These are phyloP conservation scores for Cercophora samala DNA, from an alignment of 495 filamentous ascomycete genomes.

Conservation along the genomic window DNA sequence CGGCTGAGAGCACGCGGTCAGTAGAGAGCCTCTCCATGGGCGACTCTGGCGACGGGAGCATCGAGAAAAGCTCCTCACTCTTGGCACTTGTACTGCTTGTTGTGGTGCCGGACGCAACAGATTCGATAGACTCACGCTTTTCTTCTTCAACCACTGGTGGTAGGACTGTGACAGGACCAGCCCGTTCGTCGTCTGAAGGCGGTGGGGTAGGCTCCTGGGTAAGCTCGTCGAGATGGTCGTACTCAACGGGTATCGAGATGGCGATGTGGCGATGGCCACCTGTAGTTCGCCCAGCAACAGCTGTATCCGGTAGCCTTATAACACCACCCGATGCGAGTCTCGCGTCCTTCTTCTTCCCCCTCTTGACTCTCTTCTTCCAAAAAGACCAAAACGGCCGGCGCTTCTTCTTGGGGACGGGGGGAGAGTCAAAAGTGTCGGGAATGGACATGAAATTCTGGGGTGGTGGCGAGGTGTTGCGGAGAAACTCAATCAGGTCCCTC, in stretches of 20 bases:
- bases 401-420: slow-evolving; percentile 4
- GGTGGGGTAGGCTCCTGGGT: neutral
- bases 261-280: slow-evolving; percentile 48
- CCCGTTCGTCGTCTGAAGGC: neutral
- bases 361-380: slow-evolving; percentile 8
- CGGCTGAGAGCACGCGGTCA: neutral
- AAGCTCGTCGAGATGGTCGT: slow-evolving; percentile 22
- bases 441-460: slow-evolving; percentile 40
- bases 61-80: neutral
- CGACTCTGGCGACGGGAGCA: slow-evolving; percentile 2
- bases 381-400: slow-evolving; percentile 19
- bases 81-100: neutral
- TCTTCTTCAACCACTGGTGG: neutral
- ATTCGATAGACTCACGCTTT: neutral
- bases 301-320: slow-evolving; percentile 45
- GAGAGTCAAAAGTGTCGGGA: slow-evolving; percentile 20
- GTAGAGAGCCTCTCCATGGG: neutral
- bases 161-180: neutral
- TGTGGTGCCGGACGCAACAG: neutral
- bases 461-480: slow-evolving; percentile 41
- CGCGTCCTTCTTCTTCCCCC: neutral
- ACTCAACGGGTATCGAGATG: slow-evolving; percentile 48
- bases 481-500: slow-evolving; percentile 40
- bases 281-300: slow-evolving; percentile 41
- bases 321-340: slow-evolving; percentile 16